Percentiles rank a stretch among this genome's conserved stretches.
Evolutionary conservation across 1,284 basidiomycete genomes (phyloP).

Genomic region (Porodaedalea pini): DNA sequence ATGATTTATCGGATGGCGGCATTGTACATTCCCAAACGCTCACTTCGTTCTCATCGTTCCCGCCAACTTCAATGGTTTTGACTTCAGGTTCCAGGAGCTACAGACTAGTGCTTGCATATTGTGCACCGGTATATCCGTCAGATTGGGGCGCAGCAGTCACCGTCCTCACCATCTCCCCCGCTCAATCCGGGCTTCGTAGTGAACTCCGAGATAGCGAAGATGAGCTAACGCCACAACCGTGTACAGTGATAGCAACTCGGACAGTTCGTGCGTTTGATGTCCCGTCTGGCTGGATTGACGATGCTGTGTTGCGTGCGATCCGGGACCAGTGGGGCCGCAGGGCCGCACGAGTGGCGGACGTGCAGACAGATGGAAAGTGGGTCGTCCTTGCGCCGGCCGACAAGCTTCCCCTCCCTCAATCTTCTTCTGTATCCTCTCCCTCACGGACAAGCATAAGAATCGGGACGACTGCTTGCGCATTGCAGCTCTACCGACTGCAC

Average conservation of each 20-base stretch:
- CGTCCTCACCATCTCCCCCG: slow-evolving; percentile 56
- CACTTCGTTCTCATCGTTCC: slow-evolving; percentile 69
- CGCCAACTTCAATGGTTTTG: slow-evolving; percentile 67
- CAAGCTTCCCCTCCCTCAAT: slow-evolving; percentile 13
- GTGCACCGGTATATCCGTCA: slow-evolving; percentile 70
- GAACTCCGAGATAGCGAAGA: neutral
- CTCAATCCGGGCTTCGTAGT: slow-evolving; percentile 20
- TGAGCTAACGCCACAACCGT: slow-evolving; percentile 25
- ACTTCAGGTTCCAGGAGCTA: slow-evolving; percentile 56
- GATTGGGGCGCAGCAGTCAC: slow-evolving; percentile 80
- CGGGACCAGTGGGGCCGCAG: slow-evolving; percentile 75
- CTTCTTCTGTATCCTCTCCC: slow-evolving; percentile 25
- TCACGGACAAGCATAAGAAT: slow-evolving; percentile 22
- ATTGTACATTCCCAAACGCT: slow-evolving; percentile 59
- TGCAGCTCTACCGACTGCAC: slow-evolving; percentile 71
- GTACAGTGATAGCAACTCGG: slow-evolving; percentile 51
- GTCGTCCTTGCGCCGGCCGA: slow-evolving; percentile 69
- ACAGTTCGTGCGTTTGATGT: slow-evolving; percentile 66
- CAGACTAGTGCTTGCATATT: slow-evolving; percentile 68
- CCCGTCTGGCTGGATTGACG: slow-evolving; percentile 68
- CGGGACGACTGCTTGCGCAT: slow-evolving; percentile 34
- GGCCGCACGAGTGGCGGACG: slow-evolving; percentile 59
- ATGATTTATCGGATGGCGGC: slow-evolving; percentile 52
- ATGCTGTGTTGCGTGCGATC: slow-evolving; percentile 54
- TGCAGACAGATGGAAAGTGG: slow-evolving; percentile 80